Evolutionary conservation across 2,329 filamentous ascomycete species (phyloP), one percentile per base, ranked within the genome.

Genomic region (Cercospora sp.): DNA sequence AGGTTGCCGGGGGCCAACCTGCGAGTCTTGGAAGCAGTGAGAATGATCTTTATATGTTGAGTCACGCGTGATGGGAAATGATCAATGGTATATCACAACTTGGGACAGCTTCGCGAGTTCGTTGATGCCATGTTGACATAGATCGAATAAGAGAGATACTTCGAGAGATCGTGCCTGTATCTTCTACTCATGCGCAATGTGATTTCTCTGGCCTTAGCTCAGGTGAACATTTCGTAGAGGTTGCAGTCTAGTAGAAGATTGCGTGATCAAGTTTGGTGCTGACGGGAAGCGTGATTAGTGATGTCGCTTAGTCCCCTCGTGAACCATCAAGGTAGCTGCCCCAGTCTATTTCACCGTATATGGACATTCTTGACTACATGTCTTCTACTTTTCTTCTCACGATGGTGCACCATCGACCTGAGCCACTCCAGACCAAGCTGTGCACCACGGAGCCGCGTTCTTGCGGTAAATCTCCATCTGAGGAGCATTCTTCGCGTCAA

Each of bases 381-480:
- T 61, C 13, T 13, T 61, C 33, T 53, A 13, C 30, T 23, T 53
- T 16, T 40, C 45, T 16, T 16, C 51, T 59, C 73, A 58, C 23
- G 26, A 31, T 18, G 53, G 53, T 28, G 68, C 63, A 1, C 20
- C 65, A 26, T 76, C 71, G 68, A 75, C 75, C 71, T 76, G 75
- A 67, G 68, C 68, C 8, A 72, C 71, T 13, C 69, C 71, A 3
- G 66, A 26, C 26, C 74, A 72, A 3, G 69, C 68, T 8, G 70
- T 69, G 64, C 73, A 75, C 73, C 77, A 78, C 3, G 57, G 67
- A 16, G 75, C 73, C n/a, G 74, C 69, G 55, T 76, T 73, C 63
- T 72, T 77, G 31, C 70, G 73, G 36, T 75, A 79, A 20, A 78
- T 77, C 67, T 78, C 76, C 31, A 68, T n/a, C 5, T 48, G 66